Conservation (phyloP, 257 asterid species). For the Parsonsia alboflavescens region DNA sequence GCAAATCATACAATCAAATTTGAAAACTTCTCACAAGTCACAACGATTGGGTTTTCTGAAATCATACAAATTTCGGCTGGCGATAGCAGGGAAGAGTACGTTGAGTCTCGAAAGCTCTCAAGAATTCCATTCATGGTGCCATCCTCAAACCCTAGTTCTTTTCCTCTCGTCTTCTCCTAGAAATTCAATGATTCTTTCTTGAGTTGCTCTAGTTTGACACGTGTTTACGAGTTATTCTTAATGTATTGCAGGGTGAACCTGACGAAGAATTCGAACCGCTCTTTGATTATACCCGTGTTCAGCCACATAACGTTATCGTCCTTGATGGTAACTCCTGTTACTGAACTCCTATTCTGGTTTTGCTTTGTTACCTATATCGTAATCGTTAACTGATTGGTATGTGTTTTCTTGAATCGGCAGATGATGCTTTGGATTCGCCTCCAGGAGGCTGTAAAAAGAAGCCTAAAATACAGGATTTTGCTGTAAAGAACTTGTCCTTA, state of each 20-base stretch:
- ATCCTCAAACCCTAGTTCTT: not conserved
- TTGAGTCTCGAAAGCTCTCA: not conserved
- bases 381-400: not conserved
- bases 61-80: not conserved
- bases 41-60: no score
- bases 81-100: not conserved
- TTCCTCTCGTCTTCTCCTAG: not conserved
- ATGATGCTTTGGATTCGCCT: conserved; percentile 55
- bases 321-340: conserved; percentile 47
- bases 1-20: no score
- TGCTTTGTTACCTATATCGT: conserved; percentile 1
- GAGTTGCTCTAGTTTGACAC: not conserved
- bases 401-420: conserved; percentile 33
- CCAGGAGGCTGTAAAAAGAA: conserved; percentile 40
- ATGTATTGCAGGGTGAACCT: conserved; percentile 41
- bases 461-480: conserved; percentile 37
- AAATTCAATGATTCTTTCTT: not conserved
- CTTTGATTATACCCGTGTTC: conserved; percentile 84
- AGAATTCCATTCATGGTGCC: conserved; percentile 1
- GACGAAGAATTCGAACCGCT: conserved; percentile 88
- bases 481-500: conserved; percentile 28
- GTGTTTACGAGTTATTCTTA: not conserved
- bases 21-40: no score
- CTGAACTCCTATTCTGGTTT: not conserved
- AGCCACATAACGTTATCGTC: conserved; percentile 41